These are phyloP conservation scores for Xylariales sp. DNA, from an alignment of 2,329 filamentous ascomycete genomes.

Conservation along the genomic window DNA sequence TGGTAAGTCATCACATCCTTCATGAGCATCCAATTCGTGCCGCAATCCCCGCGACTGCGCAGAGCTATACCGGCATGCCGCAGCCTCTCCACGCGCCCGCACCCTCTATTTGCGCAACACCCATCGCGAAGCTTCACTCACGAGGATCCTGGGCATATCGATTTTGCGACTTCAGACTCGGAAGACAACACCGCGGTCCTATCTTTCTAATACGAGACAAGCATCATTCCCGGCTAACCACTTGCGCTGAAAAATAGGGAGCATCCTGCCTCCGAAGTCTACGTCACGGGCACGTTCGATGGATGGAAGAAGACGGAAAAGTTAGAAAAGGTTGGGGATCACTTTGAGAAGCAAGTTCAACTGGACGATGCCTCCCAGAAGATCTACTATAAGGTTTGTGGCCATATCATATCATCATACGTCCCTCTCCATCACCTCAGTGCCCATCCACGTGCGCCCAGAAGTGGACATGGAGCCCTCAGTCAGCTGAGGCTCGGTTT, in stretches of 20 bases:
- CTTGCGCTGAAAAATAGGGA: constrained; percentile 53
- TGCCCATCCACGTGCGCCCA: too few species aligned
- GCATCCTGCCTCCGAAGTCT: constrained; percentile 78
- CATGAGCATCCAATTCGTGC: not conserved
- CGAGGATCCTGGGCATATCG: too few species aligned
- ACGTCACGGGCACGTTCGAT: constrained; percentile 94
- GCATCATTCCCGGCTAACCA: not conserved
- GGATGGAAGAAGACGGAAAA: constrained; percentile 84
- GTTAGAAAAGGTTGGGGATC: constrained; percentile 68
- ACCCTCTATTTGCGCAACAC: not conserved
- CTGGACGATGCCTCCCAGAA: constrained; percentile 64
- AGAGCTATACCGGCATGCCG: not conserved
- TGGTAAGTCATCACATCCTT: constrained; percentile 48
- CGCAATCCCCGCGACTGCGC: not conserved
- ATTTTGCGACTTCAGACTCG: too few species aligned
- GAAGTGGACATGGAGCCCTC: too few species aligned
- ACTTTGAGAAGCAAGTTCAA: constrained; percentile 77
- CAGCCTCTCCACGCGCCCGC: not conserved
- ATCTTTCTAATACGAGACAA: not conserved
- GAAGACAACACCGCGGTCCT: not conserved
- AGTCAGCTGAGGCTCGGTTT: too few species aligned
- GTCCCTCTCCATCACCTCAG: too few species aligned
- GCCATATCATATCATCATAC: too few species aligned
- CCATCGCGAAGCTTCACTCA: not conserved
- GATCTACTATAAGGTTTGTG: constrained; percentile 88